A percentile compares a stretch with the other conserved stretches of the same genome.
These are phyloP conservation scores for Monilinia fructicola DNA, from an alignment of 2,329 filamentous ascomycete genomes.

Conservation along the genomic window DNA sequence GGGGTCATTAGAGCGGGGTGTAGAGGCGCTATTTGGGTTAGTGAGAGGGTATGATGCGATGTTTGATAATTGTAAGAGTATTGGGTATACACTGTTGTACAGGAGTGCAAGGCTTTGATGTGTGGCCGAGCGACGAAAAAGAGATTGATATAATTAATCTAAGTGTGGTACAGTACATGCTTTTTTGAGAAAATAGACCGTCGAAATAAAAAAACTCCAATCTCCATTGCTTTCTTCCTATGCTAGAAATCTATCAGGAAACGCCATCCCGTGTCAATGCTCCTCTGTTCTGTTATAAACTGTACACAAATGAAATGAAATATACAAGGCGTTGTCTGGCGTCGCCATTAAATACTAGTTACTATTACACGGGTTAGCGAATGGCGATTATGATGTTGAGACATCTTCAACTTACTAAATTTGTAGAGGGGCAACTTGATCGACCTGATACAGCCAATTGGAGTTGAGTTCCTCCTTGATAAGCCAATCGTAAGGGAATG, in stretches of 20 bases:
- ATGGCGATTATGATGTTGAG: slow-evolving; percentile 87
- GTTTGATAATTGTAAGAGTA: slow-evolving; percentile 13
- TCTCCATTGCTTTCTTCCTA: slow-evolving; percentile 17
- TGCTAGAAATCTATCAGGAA: slow-evolving; percentile 20
- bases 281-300: slow-evolving; percentile 15
- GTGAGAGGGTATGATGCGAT: slow-evolving; percentile 60
- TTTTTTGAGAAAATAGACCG: slow-evolving; percentile 14
- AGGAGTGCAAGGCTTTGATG: neutral
- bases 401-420: slow-evolving; percentile 80
- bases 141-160: slow-evolving; percentile 15
- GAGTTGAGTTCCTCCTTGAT: slow-evolving; percentile 86
- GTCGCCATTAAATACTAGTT: slow-evolving; percentile 21
- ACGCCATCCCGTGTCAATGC: slow-evolving; percentile 14
- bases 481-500: slow-evolving; percentile 96
- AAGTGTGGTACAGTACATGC: slow-evolving; percentile 7
- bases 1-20: slow-evolving; percentile 88
- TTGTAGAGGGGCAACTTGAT: slow-evolving; percentile 91
- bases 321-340: slow-evolving; percentile 17
- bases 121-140: neutral
- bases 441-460: slow-evolving; percentile 96
- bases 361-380: slow-evolving; percentile 65
- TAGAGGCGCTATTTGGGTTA: slow-evolving; percentile 88
- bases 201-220: slow-evolving; percentile 19
- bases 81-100: slow-evolving; percentile 8
- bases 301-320: slow-evolving; percentile 20